Conservation (phyloP, 2,329 filamentous ascomycete species). For the Penicillium sp. region DNA sequence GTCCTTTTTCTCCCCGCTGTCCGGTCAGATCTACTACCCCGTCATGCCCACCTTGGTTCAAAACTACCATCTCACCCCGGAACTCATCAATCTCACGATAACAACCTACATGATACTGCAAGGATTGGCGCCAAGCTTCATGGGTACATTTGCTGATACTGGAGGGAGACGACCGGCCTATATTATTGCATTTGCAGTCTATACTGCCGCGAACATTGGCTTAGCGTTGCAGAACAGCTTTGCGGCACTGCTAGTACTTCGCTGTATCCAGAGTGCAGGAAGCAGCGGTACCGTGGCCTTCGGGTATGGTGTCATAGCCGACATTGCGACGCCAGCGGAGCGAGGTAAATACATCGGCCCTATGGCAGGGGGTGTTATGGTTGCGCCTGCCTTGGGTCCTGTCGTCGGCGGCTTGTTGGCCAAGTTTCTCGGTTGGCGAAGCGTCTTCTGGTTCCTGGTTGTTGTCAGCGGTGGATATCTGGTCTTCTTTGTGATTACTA, state of each 20-base stretch:
- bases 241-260: constrained; percentile 29
- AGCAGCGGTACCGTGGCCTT: constrained; percentile 31
- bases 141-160: constrained; percentile 34
- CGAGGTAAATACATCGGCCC: constrained; percentile 33
- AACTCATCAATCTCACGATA: constrained; percentile 32
- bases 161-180: constrained; percentile 34
- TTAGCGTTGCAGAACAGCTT: constrained; percentile 34
- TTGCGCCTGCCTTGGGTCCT: constrained; percentile 31
- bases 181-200: constrained; percentile 29
- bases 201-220: constrained; percentile 34
- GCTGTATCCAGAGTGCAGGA: constrained; percentile 33
- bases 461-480: constrained; percentile 25
- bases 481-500: constrained; percentile 12
- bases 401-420: constrained; percentile 32
- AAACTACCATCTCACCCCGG: constrained; percentile 20
- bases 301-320: constrained; percentile 33
- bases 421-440: constrained; percentile 28
- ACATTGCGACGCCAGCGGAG: constrained; percentile 33
- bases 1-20: constrained; percentile 46
- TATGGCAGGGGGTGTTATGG: constrained; percentile 25
- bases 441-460: constrained; percentile 36
- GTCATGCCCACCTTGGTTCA: constrained; percentile 25
- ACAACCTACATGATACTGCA: constrained; percentile 32
- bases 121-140: constrained; percentile 33
- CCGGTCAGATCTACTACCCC: constrained; percentile 37